Evolutionary conservation across 1,139 yeast genomes (phyloP).

Genomic region (Petasospora fabianii): DNA sequence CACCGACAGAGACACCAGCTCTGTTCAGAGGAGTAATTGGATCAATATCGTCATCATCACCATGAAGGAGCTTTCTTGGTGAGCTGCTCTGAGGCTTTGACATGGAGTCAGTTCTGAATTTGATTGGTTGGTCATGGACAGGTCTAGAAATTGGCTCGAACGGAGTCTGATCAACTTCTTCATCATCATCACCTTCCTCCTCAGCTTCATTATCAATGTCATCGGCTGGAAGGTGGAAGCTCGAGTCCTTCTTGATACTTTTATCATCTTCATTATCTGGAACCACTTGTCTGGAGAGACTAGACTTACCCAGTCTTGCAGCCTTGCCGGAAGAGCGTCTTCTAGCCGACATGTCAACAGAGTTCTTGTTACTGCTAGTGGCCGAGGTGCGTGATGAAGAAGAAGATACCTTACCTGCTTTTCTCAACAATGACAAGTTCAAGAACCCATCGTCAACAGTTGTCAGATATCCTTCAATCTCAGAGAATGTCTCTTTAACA

Average conservation of each 20-base stretch:
- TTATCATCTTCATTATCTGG: conserved; percentile 9
- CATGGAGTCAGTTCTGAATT: conserved; percentile 23
- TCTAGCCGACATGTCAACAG: conserved; percentile 14
- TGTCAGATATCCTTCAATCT: conserved; percentile 41
- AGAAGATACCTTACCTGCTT: conserved; percentile 34
- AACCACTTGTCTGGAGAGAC: conserved; percentile 21
- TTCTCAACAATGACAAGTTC: conserved; percentile 52
- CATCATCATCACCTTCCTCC: conserved; percentile 10
- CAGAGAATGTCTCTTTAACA: conserved; percentile 24
- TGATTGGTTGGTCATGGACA: conserved; percentile 11
- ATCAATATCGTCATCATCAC: conserved; percentile 18
- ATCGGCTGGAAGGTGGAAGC: conserved; percentile 1
- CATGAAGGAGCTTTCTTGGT: conserved; percentile 4
- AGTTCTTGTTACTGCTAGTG: conserved; percentile 7
- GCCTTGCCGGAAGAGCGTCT: conserved; percentile 9
- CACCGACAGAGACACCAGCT: too few species aligned
- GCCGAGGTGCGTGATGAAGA: conserved; percentile 8
- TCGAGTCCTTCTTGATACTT: conserved; percentile 4
- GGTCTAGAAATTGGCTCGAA: conserved; percentile 7
- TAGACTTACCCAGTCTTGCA: conserved; percentile 22
- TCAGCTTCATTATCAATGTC: conserved; percentile 16
- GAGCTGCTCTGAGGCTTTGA: conserved; percentile 6
- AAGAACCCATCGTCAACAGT: conserved; percentile 61
- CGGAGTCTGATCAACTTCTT: conserved; percentile 2
- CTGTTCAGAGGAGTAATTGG: conserved; percentile 22